phyloP scores from a whole-genome alignment of 805 yeast genomes.

The Hanseniaspora singularis region DNA sequence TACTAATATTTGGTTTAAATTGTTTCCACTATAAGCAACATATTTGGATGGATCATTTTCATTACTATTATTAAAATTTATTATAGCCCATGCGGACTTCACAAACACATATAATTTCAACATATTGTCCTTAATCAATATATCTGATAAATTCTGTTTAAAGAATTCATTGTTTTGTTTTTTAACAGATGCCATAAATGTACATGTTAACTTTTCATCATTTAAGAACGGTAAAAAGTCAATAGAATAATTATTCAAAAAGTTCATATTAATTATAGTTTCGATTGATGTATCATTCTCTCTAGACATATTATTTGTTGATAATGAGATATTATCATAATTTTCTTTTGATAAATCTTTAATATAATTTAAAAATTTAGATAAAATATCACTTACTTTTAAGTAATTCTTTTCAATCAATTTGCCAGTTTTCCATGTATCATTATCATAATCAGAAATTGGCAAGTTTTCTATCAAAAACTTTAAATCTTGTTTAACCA shows the following conservation, averaged over 20 bases:
- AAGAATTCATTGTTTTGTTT: conserved; percentile 11
- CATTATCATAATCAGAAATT: background rate
- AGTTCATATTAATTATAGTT: conserved; percentile 5
- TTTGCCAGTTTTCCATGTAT: conserved; percentile 13
- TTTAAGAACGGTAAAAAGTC: background rate
- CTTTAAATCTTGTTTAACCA: conserved; percentile 9
- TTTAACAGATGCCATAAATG: background rate
- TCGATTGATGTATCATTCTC: background rate
- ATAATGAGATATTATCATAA: background rate
- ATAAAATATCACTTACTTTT: background rate
- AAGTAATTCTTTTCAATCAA: background rate
- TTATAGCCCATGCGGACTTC: conserved; percentile 45
- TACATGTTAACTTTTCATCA: background rate
- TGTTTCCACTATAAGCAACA: conserved; percentile 51
- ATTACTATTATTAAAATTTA: conserved; percentile 22
- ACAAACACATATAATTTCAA: conserved; percentile 61
- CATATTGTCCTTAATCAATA: conserved; percentile 41
- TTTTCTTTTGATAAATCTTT: background rate
- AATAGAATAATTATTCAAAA: conserved; percentile 4
- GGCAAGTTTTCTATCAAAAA: conserved; percentile 23
- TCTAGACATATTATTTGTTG: background rate
- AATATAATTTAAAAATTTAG: background rate
- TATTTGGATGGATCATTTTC: conserved; percentile 41
- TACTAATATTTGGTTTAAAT: conserved; percentile 44
- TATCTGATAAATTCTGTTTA: conserved; percentile 31